Percentiles rank a stretch among this genome's conserved stretches.
Conservation (phyloP, 495 filamentous ascomycete species). For the Aspergillus baeticus region DNA sequence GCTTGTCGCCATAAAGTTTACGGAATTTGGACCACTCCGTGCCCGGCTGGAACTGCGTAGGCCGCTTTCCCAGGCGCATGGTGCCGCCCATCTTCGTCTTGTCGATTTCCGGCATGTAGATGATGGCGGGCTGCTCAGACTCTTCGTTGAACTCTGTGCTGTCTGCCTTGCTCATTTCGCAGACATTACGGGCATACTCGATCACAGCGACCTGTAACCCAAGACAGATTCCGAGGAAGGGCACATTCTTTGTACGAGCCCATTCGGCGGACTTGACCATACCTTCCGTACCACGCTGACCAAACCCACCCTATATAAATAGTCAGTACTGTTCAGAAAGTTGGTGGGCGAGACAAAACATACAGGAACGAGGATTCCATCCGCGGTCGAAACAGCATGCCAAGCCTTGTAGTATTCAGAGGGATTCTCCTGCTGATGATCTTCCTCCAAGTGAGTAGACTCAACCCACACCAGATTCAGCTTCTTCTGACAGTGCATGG, state of each 20-base stretch:
- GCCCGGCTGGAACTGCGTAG: slow-evolving; percentile 71
- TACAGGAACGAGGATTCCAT: slow-evolving; percentile 52
- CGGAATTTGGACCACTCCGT: slow-evolving; percentile 81
- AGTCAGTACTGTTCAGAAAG: slow-evolving; percentile 32
- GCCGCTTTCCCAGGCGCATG: slow-evolving; percentile 82
- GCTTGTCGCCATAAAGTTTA: slow-evolving; percentile 61
- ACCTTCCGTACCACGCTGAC: slow-evolving; percentile 74
- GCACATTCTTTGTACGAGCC: slow-evolving; percentile 76
- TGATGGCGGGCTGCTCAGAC: slow-evolving; percentile 61
- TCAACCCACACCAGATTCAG: slow-evolving; percentile 83
- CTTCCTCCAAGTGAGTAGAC: slow-evolving; percentile 74
- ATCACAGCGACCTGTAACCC: slow-evolving; percentile 95
- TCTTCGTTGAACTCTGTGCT: slow-evolving; percentile 64
- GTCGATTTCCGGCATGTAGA: slow-evolving; percentile 90
- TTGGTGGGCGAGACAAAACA: background rate
- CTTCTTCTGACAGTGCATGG: slow-evolving; percentile 82
- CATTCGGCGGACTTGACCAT: slow-evolving; percentile 84
- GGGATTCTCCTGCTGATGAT: slow-evolving; percentile 54
- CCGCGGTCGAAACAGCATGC: slow-evolving; percentile 70
- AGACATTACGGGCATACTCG: slow-evolving; percentile 77
- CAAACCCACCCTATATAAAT: slow-evolving; percentile 70
- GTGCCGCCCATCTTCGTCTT: slow-evolving; percentile 77
- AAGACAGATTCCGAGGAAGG: slow-evolving; percentile 90
- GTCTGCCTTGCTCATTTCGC: slow-evolving; percentile 57
- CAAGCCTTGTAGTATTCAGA: slow-evolving; percentile 86